phyloP scores from a whole-genome alignment of 768 basidiomycete genomes.

The Podaxis sp. region DNA sequence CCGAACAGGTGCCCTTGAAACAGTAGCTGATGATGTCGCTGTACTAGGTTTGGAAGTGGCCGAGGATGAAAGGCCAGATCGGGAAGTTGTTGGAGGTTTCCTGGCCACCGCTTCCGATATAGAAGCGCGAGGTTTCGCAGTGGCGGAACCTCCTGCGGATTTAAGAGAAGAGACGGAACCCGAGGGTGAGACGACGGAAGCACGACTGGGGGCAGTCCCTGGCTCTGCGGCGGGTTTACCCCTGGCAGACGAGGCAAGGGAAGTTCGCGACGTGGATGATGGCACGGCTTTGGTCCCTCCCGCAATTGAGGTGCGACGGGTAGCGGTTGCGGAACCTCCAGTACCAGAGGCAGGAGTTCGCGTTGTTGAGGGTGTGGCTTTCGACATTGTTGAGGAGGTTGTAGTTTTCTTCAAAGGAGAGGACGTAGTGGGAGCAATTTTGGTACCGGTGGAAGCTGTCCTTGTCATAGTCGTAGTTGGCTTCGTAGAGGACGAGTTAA shows the following conservation, averaged over 20 bases:
- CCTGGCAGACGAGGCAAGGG: slow-evolving; percentile 36
- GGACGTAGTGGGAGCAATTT: slow-evolving; percentile 24
- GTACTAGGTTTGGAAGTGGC: slow-evolving; percentile 31
- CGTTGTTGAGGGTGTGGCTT: slow-evolving; percentile 31
- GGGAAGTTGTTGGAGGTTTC: slow-evolving; percentile 30
- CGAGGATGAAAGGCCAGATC: slow-evolving; percentile 26
- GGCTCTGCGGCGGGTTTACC: slow-evolving; percentile 30
- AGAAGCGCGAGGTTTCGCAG: slow-evolving; percentile 57
- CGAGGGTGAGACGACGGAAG: slow-evolving; percentile 54
- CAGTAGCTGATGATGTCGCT: slow-evolving; percentile 35
- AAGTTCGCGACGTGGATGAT: slow-evolving; percentile 27
- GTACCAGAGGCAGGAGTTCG: slow-evolving; percentile 23
- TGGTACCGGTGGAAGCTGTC: slow-evolving; percentile 24
- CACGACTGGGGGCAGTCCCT: slow-evolving; percentile 28
- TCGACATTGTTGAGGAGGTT: slow-evolving; percentile 31
- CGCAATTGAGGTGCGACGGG: slow-evolving; percentile 43
- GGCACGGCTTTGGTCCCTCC: slow-evolving; percentile 35
- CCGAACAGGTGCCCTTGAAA: not conserved
- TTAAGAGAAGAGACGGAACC: slow-evolving; percentile 45
- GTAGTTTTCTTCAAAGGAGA: slow-evolving; percentile 19
- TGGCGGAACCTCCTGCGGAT: slow-evolving; percentile 33
- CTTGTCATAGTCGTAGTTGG: slow-evolving; percentile 23
- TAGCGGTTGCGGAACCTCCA: slow-evolving; percentile 29
- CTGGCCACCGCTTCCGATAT: slow-evolving; percentile 58
- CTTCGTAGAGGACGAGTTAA: slow-evolving; percentile 33